Evolutionary conservation across 2,329 filamentous ascomycete genomes (phyloP).

Genomic region (Teratosphaeria nubilosa): DNA sequence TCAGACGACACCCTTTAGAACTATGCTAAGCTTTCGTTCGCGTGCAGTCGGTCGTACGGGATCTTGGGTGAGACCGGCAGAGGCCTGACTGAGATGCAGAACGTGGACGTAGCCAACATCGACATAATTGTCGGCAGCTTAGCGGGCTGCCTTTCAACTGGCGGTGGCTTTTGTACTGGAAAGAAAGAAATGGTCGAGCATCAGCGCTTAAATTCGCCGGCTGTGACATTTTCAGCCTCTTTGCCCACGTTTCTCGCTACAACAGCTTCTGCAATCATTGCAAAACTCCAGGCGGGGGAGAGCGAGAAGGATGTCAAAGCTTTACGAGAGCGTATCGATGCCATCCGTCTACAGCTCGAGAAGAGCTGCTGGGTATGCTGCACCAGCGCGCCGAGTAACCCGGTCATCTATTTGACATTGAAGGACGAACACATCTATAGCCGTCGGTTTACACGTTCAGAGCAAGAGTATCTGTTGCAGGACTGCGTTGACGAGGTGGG

Average conservation of each 20-base stretch:
- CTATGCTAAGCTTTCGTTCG: too few species aligned
- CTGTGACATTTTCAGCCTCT: slow-evolving; percentile 93
- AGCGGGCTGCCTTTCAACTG: slow-evolving; percentile 78
- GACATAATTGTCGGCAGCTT: slow-evolving; percentile 97
- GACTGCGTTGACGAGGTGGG: slow-evolving; percentile 76
- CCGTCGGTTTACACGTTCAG: slow-evolving; percentile 54
- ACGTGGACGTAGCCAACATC: slow-evolving; percentile 83
- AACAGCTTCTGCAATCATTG: slow-evolving; percentile 83
- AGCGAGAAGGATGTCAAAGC: too few species aligned
- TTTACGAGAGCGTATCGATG: slow-evolving; percentile 59
- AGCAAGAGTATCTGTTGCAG: slow-evolving; percentile 76
- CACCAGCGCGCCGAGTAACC: slow-evolving; percentile 74
- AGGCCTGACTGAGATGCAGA: slow-evolving; percentile 90
- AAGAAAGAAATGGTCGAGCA: slow-evolving; percentile 88
- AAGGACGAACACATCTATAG: slow-evolving; percentile 72
- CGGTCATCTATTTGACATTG: slow-evolving; percentile 70
- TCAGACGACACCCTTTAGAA: too few species aligned
- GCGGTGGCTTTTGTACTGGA: slow-evolving; percentile 95
- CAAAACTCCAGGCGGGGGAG: slow-evolving; percentile 53
- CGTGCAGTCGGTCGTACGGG: slow-evolving; percentile 60
- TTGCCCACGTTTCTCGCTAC: slow-evolving; percentile 91
- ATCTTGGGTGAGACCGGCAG: slow-evolving; percentile 84
- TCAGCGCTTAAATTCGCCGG: slow-evolving; percentile 82
- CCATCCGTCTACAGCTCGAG: slow-evolving; percentile 68
- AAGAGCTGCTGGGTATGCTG: slow-evolving; percentile 88